Evolutionary conservation across 371 early-diverging fungal genomes (phyloP).

Genomic region (Mucor plumbeus): DNA sequence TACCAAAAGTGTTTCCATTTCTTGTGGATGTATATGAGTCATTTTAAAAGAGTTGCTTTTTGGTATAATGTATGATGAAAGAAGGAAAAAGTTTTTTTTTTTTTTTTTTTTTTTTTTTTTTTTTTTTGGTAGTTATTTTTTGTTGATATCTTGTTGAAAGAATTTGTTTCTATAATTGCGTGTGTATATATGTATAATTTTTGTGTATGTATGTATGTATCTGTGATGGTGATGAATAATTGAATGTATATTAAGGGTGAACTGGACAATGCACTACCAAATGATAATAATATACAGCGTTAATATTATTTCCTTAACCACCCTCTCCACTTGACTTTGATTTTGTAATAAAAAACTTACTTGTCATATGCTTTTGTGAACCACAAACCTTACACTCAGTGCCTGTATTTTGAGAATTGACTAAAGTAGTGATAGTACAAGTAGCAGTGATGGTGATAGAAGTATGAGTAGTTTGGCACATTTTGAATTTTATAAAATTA

Average conservation of each 20-base stretch:
- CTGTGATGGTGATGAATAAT: background rate
- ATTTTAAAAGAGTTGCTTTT: background rate
- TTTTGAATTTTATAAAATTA: background rate
- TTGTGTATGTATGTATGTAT: too few relatives aligned
- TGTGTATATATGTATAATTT: background rate
- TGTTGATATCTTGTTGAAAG: background rate
- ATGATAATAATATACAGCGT: background rate
- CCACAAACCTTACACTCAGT: slow-evolving; percentile 38
- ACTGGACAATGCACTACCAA: slow-evolving; percentile 42
- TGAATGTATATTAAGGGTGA: background rate
- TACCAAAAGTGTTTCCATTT: too few relatives aligned
- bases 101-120: too few relatives aligned
- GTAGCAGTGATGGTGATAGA: background rate
- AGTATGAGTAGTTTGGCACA: background rate
- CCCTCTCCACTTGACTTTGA: background rate
- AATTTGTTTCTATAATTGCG: background rate
- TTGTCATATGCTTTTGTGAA: slow-evolving; percentile 44
- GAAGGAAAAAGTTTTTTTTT: background rate
- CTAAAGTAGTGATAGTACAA: slow-evolving; percentile 8
- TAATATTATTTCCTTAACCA: background rate
- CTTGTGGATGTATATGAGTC: background rate
- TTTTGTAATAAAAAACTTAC: slow-evolving; percentile 23
- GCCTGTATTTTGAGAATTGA: slow-evolving; percentile 14
- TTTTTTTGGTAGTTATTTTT: too few relatives aligned
- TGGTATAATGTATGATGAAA: background rate